These are phyloP conservation scores for Telfairia occidentalis DNA, from an alignment of 331 rosid species.

Conservation along the genomic window DNA sequence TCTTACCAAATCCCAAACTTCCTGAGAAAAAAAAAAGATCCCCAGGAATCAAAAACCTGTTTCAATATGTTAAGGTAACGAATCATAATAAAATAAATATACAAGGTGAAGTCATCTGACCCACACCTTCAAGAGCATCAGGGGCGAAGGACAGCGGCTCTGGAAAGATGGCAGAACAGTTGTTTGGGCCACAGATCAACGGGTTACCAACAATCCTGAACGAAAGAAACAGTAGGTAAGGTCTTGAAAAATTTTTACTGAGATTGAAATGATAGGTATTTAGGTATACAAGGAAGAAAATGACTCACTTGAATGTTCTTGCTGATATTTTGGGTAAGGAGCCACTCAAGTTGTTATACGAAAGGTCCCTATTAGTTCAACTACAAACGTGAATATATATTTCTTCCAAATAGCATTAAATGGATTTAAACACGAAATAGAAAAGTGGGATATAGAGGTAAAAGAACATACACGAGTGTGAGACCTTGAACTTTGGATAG, in stretches of 20 bases:
- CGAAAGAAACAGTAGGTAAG: conserved; percentile 7
- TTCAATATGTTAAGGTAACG: background rate
- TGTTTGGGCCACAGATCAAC: conserved; percentile 74
- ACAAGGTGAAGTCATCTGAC: conserved; percentile 2
- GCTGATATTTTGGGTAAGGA: conserved; percentile 81
- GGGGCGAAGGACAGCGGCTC: conserved; percentile 92
- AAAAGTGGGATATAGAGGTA: conserved; percentile 12
- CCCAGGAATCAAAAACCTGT: conserved; percentile 19
- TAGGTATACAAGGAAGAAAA: conserved; percentile 1
- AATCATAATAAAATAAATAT: background rate
- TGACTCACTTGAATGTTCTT: conserved; percentile 85
- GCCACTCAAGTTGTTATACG: conserved; percentile 86
- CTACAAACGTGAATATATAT: conserved; percentile 1
- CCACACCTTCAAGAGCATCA: conserved; percentile 49
- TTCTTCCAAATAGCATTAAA: background rate
- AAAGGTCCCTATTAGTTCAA: conserved; percentile 63
- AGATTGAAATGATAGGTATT: conserved; percentile 10
- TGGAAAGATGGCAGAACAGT: conserved; percentile 69
- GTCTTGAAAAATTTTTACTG: background rate
- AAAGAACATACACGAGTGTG: conserved; percentile 74
- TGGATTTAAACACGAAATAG: background rate
- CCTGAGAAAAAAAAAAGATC: conserved; percentile 30
- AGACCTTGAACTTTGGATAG: conserved; percentile 61
- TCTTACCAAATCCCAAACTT: conserved; percentile 43
- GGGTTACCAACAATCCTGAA: conserved; percentile 87